Base-by-base conservation (phyloP, 805 yeast species). In the Cyberlindnera lachancei region DNA sequence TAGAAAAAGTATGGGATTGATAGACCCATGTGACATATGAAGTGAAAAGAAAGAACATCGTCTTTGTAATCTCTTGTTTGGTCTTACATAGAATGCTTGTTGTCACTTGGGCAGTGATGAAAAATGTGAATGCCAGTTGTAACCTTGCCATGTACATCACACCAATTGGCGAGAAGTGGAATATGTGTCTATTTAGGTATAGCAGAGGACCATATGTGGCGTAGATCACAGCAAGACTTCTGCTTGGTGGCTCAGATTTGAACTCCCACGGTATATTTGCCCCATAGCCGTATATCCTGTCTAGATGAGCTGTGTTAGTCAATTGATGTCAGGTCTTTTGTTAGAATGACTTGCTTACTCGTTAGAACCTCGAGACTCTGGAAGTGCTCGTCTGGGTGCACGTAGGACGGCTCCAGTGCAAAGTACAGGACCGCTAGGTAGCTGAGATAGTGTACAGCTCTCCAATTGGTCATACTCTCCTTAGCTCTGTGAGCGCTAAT, bases 341-440 rank as follows among this genome's bases (percentile, higher is more conserved):
- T n/a, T n/a, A n/a, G 13, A 10, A 12, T 7, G 15, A 9, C 18
- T 27, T 27, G 40, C 47, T 55, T 52, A 46, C 56, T 52, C 10
- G 77, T 65, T 16, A 90, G 49, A 1, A 81, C 79, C 53, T 87
- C 94, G 29, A 94, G 70, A n/a, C 79, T 73, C 54, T 94, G 99
- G 53, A 85, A 84, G 54, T 88, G 96, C 59, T 92, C 99, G 63
- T 92, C 99, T 0, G 99, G 99, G 45, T 94, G 99, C 29, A 92
- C 77, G 52, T 94, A 92, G 0, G 96, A 84, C 19, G 80, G 68
- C 34, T 80, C 74, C 2, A 82, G 52, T 0, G 82, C 76, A 27
- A 85, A 60, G 17, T 70, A 59, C 15, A 80, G 57, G n/a, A 56
- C 52, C 2, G 49, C 32, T 3, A 41, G 17, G 24, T 45, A 46